phyloP scores from a whole-genome alignment of 1,284 basidiomycete genomes.

The Schizophyllum amplum region DNA sequence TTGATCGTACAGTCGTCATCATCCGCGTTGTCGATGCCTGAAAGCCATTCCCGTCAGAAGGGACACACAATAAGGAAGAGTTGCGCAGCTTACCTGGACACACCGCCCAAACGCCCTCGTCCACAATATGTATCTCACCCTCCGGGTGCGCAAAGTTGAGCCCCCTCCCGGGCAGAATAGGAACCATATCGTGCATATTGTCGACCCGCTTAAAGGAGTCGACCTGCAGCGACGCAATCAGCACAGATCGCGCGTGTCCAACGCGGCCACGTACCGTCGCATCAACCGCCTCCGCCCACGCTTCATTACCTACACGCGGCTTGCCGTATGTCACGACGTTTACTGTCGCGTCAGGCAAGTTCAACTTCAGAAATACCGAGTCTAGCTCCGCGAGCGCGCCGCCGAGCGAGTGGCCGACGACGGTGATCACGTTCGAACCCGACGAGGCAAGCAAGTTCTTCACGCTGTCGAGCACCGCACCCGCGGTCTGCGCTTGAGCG shows the following conservation, averaged over 20 bases:
- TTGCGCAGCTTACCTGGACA: neutral
- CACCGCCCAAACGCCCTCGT: neutral
- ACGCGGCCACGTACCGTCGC: constrained; percentile 22
- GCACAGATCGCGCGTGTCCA: no score
- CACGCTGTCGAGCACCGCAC: constrained; percentile 28
- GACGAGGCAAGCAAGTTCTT: constrained; percentile 25
- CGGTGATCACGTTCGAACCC: constrained; percentile 11
- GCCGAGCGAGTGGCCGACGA: constrained; percentile 42
- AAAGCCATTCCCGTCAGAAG: neutral
- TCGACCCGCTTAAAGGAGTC: constrained; percentile 6
- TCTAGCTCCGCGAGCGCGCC: constrained; percentile 46
- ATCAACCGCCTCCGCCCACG: constrained; percentile 32
- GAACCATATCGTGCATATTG: constrained; percentile 11
- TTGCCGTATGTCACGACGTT: constrained; percentile 42
- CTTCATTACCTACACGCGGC: constrained; percentile 38
- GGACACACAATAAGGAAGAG: neutral
- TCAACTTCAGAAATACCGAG: constrained; percentile 37
- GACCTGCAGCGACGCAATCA: no score
- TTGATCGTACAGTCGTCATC: neutral
- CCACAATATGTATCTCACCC: neutral
- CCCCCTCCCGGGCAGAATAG: constrained; percentile 5
- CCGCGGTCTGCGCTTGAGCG: constrained; percentile 33
- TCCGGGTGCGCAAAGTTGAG: neutral
- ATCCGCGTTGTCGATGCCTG: neutral
- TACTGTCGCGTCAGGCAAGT: constrained; percentile 31